Percentiles rank a stretch among this genome's conserved stretches.
These are phyloP conservation scores for Globisporangium recalcitrans DNA, from an alignment of 352 stramenopile species.

Conservation along the genomic window DNA sequence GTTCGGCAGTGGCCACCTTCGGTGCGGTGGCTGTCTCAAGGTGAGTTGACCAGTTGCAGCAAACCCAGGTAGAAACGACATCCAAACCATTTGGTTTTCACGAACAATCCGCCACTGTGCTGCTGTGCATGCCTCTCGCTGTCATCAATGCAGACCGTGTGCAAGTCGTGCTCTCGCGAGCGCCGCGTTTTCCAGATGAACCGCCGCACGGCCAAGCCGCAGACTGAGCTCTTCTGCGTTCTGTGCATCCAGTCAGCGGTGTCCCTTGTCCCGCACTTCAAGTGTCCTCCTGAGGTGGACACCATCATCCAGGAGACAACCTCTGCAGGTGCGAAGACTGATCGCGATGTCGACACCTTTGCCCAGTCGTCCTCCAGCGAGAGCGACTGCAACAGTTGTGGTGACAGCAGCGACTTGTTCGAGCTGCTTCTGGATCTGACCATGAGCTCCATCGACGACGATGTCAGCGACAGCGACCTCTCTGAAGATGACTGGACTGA, in stretches of 20 bases:
- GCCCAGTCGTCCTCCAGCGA: neutral
- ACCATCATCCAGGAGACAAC: neutral
- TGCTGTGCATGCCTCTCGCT: neutral
- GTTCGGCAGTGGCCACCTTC: neutral
- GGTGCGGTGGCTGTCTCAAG: conserved; percentile 1
- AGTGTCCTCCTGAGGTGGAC: neutral
- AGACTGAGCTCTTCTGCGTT: conserved; percentile 1
- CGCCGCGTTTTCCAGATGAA: conserved; percentile 1
- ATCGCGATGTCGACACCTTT: neutral
- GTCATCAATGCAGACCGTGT: neutral
- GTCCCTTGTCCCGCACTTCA: neutral
- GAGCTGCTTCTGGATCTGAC: neutral
- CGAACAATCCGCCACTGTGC: no score
- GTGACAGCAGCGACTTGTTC: neutral
- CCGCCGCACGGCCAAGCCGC: neutral
- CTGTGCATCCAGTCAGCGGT: neutral
- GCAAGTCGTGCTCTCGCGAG: neutral
- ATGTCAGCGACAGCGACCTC: neutral
- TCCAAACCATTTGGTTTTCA: no score
- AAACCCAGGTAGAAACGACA: no score
- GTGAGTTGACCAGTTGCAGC: neutral
- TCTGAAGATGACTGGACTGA: neutral
- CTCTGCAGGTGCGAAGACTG: neutral
- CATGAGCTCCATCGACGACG: neutral
- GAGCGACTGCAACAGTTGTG: neutral